phyloP scores from a whole-genome alignment of 2,329 filamentous ascomycete genomes.

The Colletotrichum paranaense region DNA sequence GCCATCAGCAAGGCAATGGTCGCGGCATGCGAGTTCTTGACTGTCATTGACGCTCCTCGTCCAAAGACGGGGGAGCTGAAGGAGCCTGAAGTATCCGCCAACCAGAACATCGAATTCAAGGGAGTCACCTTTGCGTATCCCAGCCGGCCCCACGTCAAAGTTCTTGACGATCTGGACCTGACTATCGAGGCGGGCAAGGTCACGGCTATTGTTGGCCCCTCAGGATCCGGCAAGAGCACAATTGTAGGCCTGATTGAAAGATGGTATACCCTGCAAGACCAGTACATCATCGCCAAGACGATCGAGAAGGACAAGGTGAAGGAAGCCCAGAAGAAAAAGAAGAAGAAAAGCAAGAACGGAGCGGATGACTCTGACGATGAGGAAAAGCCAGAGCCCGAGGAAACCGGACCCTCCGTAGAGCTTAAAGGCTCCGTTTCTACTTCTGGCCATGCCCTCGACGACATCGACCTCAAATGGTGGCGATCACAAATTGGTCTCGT shows the following conservation, averaged over 20 bases:
- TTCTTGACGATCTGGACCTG: constrained; percentile 70
- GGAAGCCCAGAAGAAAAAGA: constrained; percentile 51
- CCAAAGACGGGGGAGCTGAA: constrained; percentile 49
- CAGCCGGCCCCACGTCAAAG: constrained; percentile 70
- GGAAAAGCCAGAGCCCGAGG: constrained; percentile 40
- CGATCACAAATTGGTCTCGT: constrained; percentile 72
- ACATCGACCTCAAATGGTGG: constrained; percentile 74
- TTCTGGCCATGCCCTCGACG: constrained; percentile 63
- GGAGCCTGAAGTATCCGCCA: constrained; percentile 50
- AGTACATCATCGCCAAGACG: constrained; percentile 62
- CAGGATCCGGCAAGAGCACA: constrained; percentile 80
- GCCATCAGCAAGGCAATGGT: constrained; percentile 68
- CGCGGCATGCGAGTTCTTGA: constrained; percentile 68
- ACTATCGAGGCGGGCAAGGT: constrained; percentile 72
- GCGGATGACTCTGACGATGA: constrained; percentile 45
- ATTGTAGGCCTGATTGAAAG: constrained; percentile 77
- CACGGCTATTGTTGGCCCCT: constrained; percentile 80
- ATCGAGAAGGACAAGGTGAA: constrained; percentile 60
- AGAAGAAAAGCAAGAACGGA: constrained; percentile 41
- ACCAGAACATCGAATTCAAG: constrained; percentile 61
- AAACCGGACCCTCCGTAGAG: constrained; percentile 55
- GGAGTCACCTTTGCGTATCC: constrained; percentile 81
- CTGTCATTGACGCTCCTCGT: constrained; percentile 61
- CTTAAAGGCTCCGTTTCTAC: constrained; percentile 65
- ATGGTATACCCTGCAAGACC: constrained; percentile 74